phyloP scores from a whole-genome alignment of 2,329 filamentous ascomycete species.

The Beauveria caledonica region DNA sequence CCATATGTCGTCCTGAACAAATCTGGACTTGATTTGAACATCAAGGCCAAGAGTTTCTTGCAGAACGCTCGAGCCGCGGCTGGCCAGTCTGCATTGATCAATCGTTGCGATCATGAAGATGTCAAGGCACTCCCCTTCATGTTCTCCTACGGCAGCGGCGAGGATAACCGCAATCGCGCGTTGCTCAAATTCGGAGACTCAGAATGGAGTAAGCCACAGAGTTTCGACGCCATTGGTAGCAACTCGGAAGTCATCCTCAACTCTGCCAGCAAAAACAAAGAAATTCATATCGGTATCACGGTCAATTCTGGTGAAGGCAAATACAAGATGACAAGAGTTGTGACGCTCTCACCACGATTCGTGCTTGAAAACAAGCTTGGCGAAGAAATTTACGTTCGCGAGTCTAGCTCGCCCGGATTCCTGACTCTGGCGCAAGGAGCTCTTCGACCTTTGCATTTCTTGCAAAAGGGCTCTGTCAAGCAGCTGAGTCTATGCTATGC shows the following conservation, averaged over 20 bases:
- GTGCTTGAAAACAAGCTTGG: conserved; percentile 87
- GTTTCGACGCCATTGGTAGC: conserved; percentile 95
- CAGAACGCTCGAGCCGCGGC: conserved; percentile 75
- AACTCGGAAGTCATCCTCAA: conserved; percentile 80
- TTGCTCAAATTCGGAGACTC: conserved; percentile 83
- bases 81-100: conserved; percentile 60
- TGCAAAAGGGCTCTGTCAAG: conserved; percentile 75
- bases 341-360: conserved; percentile 86
- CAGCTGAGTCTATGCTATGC: conserved; percentile 90
- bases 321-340: conserved; percentile 94
- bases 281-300: conserved; percentile 86
- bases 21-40: conserved; percentile 79
- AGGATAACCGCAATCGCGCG: conserved; percentile 87
- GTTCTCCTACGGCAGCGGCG: conserved; percentile 83
- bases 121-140: conserved; percentile 83
- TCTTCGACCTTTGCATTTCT: conserved; percentile 78
- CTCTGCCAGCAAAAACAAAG: conserved; percentile 59
- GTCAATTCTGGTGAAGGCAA: conserved; percentile 90
- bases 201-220: conserved; percentile 93
- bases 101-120: conserved; percentile 42
- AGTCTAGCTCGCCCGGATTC: conserved; percentile 83
- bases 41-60: conserved; percentile 83
- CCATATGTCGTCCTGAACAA: conserved; percentile 94
- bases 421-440: conserved; percentile 71
- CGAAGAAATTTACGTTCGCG: conserved; percentile 82